Evolutionary conservation across 257 asterid species (phyloP).

Genomic region (Catharanthus roseus): DNA sequence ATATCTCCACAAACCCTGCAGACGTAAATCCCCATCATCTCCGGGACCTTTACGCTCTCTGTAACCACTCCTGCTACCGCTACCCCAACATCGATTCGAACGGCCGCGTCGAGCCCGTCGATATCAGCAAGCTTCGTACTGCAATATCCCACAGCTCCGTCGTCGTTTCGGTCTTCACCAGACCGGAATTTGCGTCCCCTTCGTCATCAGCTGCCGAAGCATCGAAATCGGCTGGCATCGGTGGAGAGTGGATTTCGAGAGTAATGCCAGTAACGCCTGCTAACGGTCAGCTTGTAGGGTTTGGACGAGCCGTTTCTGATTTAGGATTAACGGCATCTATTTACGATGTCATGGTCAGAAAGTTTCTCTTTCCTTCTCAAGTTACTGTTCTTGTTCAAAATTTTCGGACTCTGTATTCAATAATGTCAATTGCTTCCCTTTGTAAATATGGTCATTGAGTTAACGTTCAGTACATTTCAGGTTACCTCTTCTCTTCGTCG

Average conservation of each 20-base stretch:
- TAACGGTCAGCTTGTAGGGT: conserved; percentile 71
- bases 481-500: conserved; percentile 63
- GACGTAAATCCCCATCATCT: conserved; percentile 48
- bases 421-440: neutral
- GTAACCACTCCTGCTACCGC: conserved; percentile 88
- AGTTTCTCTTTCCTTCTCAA: neutral
- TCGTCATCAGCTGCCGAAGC: conserved; percentile 14
- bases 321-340: conserved; percentile 67
- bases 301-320: conserved; percentile 91
- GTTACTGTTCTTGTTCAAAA: neutral
- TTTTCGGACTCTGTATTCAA: neutral
- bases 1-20: conserved; percentile 55
- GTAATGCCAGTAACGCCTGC: conserved; percentile 59
- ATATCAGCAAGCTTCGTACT: conserved; percentile 48
- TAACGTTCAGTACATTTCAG: conserved; percentile 40
- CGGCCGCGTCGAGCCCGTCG: conserved; percentile 61
- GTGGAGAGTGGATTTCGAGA: conserved; percentile 57
- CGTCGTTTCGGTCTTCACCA: conserved; percentile 67
- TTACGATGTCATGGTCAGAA: conserved; percentile 78
- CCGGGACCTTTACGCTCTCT: conserved; percentile 50
- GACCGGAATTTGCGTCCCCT: conserved; percentile 28
- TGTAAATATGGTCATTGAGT: conserved; percentile 14
- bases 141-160: conserved; percentile 74
- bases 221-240: conserved; percentile 30
- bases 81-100: conserved; percentile 52